phyloP scores from a whole-genome alignment of 805 yeast species.

The Monosporozyma siamensis region DNA sequence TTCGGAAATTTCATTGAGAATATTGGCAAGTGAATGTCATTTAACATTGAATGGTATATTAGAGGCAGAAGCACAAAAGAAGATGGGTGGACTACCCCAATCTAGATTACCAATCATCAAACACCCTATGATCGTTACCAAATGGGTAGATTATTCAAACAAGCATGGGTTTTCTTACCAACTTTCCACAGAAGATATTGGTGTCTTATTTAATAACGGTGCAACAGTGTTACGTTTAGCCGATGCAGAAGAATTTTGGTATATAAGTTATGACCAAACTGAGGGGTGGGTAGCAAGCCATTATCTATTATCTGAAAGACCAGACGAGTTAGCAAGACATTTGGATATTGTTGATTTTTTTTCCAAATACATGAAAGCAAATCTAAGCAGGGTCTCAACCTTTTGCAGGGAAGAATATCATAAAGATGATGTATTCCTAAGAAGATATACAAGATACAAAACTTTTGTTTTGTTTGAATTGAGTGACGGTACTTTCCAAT shows the following conservation, averaged over 20 bases:
- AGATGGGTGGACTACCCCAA: slow-evolving; percentile 32
- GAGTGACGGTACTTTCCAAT: slow-evolving; percentile 87
- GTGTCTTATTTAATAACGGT: slow-evolving; percentile 81
- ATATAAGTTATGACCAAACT: slow-evolving; percentile 40
- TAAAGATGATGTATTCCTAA: slow-evolving; percentile 62
- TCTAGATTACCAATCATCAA: slow-evolving; percentile 26
- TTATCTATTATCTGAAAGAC: slow-evolving; percentile 35
- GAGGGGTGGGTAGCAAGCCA: slow-evolving; percentile 49
- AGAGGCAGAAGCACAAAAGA: slow-evolving; percentile 37
- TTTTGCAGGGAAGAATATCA: slow-evolving; percentile 43
- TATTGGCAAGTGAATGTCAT: slow-evolving; percentile 38
- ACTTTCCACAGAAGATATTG: slow-evolving; percentile 79
- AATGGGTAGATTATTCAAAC: slow-evolving; percentile 97
- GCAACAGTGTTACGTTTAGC: slow-evolving; percentile 68
- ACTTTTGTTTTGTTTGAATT: slow-evolving; percentile 85
- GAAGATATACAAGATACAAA: slow-evolving; percentile 72
- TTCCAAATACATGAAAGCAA: slow-evolving; percentile 85
- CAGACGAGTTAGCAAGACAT: slow-evolving; percentile 51
- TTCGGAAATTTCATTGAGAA: slow-evolving; percentile 31
- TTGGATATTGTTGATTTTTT: slow-evolving; percentile 82
- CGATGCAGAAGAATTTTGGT: slow-evolving; percentile 57
- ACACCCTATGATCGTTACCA: slow-evolving; percentile 65
- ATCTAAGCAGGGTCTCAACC: slow-evolving; percentile 66
- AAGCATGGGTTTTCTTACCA: slow-evolving; percentile 94
- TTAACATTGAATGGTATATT: slow-evolving; percentile 38